These are phyloP conservation scores for Rhizophora mangle DNA, from an alignment of 345 rosid genomes.

Conservation along the genomic window DNA sequence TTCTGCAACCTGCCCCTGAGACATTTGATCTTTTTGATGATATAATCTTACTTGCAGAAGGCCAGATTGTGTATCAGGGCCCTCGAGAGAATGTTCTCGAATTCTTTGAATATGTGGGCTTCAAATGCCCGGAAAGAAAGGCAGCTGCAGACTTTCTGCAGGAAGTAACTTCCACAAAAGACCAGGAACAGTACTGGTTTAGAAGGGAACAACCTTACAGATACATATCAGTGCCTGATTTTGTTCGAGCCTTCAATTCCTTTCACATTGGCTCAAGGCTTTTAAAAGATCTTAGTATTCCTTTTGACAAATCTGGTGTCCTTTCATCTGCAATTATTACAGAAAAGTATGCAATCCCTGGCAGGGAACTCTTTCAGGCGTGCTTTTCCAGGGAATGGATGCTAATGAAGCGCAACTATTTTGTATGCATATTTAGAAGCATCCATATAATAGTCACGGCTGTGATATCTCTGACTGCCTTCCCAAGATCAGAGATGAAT, in stretches of 20 bases:
- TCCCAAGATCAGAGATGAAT: conserved; percentile 54
- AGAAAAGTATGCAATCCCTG: conserved; percentile 66
- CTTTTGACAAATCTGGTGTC: conserved; percentile 49
- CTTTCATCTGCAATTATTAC: conserved; percentile 66
- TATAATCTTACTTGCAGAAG: conserved; percentile 64
- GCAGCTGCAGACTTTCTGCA: conserved; percentile 78
- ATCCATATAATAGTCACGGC: conserved; percentile 55
- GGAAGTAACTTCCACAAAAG: conserved; percentile 74
- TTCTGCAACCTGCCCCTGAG: conserved; percentile 54
- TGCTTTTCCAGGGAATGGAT: conserved; percentile 72
- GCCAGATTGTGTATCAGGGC: conserved; percentile 69
- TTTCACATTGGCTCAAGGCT: conserved; percentile 51
- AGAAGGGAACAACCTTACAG: conserved; percentile 45
- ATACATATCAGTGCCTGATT: conserved; percentile 46
- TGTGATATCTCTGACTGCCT: conserved; percentile 46
- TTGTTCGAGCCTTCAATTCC: conserved; percentile 44
- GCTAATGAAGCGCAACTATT: conserved; percentile 60
- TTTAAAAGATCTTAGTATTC: conserved; percentile 41
- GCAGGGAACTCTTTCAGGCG: conserved; percentile 61
- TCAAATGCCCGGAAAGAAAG: conserved; percentile 70
- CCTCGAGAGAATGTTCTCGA: conserved; percentile 58
- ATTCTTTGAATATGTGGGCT: conserved; percentile 67
- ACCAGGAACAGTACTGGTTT: conserved; percentile 78
- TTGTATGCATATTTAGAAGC: conserved; percentile 56
- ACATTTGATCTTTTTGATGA: conserved; percentile 72